phyloP scores from a whole-genome alignment of 2,329 filamentous ascomycete species.

The Talaromyces piceae region DNA sequence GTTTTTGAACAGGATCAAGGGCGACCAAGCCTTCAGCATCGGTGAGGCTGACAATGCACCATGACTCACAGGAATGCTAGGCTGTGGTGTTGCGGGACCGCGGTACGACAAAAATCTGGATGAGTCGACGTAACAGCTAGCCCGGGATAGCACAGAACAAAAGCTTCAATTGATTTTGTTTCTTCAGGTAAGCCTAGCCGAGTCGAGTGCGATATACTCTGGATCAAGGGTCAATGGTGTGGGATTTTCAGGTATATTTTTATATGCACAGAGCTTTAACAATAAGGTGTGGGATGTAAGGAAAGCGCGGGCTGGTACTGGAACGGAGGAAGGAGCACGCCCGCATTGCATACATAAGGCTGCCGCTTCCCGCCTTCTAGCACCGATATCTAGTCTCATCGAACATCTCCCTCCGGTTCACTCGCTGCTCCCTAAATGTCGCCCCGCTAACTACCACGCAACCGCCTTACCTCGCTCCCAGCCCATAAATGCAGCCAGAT shows the following conservation, averaged over 20 bases:
- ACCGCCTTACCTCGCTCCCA: neutral
- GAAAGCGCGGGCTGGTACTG: too few relatives aligned
- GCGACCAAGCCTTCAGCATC: slow-evolving; percentile 7
- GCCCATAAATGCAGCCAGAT: slow-evolving; percentile 15
- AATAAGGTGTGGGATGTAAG: too few relatives aligned
- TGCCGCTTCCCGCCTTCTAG: too few relatives aligned
- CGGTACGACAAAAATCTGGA: neutral
- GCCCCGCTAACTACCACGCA: too few relatives aligned
- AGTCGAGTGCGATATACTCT: too few relatives aligned
- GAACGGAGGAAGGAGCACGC: neutral
- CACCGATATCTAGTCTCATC: neutral
- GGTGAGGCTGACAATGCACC: neutral
- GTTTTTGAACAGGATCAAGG: slow-evolving; percentile 1
- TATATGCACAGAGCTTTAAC: too few relatives aligned
- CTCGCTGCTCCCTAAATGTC: too few relatives aligned
- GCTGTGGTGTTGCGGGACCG: neutral
- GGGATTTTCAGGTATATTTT: too few relatives aligned
- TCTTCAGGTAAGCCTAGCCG: neutral
- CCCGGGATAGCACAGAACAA: slow-evolving; percentile 1
- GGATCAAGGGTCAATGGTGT: too few relatives aligned
- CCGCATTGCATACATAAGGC: too few relatives aligned
- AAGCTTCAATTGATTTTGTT: too few relatives aligned
- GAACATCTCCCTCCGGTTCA: neutral
- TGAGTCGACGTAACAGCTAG: neutral
- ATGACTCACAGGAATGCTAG: neutral